Evolutionary conservation across 1,284 basidiomycete genomes (phyloP), one percentile per base, ranked within the genome.

Genomic region (Termitomyces sp.): DNA sequence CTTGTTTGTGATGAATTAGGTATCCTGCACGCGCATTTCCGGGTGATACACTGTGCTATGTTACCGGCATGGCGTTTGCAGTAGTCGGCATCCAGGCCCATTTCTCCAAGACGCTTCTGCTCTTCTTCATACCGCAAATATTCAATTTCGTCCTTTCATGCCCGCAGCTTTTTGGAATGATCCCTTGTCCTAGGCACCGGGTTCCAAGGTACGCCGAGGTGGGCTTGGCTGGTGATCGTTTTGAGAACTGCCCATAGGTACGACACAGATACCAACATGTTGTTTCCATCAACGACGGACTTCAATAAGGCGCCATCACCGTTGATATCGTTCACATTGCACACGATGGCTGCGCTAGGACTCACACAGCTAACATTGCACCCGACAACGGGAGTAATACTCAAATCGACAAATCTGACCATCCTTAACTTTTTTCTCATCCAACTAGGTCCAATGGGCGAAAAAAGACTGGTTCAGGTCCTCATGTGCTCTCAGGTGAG

Each of bases 41-140:
- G 0, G 97, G 97, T 2, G 97, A 99, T 68, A 99, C 97, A 1
- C 82, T 98, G 39, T 99, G 97, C 72, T 99, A 99, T 72, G 88
- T 98, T 54, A 88, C 94, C 0, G 97, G 94, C 56, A 98, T 98
- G 94, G 92, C 94, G 0, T 97, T 98, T 67, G 88, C 95, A 0
- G 94, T 95, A 13, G 94, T 96, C 33, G 94, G 93, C 9, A 96
- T 98, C 58, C 90, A 96, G 65, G 94, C 92, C 0, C 97, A 99
- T 70, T 98, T 97, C 70, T 93, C 92, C 53, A 99, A 99, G 73
- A 99, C 96, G 0, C 76, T 99, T 3, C 79, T 98, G 49, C 77
- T 99, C 28, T 98, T 99, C 79, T 99, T 99, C 77, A 78, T 98
- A 33, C 97, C 97, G 4, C 97, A 99, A 68, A 90, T 98, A 59